These are phyloP conservation scores for Colletotrichum lentis DNA, from an alignment of 2,329 filamentous ascomycete genomes.

Conservation along the genomic window DNA sequence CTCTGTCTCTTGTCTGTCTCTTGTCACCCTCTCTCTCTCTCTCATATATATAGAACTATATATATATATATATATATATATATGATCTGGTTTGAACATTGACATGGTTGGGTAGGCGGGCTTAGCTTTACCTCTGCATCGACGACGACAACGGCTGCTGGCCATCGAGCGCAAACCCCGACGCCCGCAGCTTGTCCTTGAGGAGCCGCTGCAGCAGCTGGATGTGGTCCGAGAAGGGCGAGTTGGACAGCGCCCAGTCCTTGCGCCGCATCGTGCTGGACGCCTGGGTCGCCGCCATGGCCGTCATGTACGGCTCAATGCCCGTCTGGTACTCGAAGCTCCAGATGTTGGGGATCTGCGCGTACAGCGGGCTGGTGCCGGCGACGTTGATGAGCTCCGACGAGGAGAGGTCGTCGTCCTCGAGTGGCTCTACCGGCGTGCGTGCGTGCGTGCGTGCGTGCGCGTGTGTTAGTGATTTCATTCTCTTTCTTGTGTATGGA, in stretches of 20 bases:
- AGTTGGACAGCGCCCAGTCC: conserved; percentile 43
- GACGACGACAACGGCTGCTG: neutral
- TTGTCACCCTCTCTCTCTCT: too few species aligned
- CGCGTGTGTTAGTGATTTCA: neutral
- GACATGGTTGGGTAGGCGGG: too few species aligned
- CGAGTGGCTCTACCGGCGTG: neutral
- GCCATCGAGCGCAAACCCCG: conserved; percentile 20
- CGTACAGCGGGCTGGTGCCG: conserved; percentile 37
- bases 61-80: too few species aligned
- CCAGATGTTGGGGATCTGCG: conserved; percentile 46
- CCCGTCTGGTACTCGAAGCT: conserved; percentile 46
- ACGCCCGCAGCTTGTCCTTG: conserved; percentile 40
- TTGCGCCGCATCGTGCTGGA: conserved; percentile 41
- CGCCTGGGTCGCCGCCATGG: conserved; percentile 41
- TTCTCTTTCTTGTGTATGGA: too few species aligned
- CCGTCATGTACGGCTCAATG: conserved; percentile 42
- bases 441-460: too few species aligned
- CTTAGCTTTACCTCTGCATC: conserved; percentile 27
- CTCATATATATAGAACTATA: too few species aligned
- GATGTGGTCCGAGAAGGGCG: conserved; percentile 47
- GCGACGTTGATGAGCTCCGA: conserved; percentile 26
- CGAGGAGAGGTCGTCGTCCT: neutral
- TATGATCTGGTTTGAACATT: too few species aligned
- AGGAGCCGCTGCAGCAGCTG: conserved; percentile 42
- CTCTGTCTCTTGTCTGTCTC: too few species aligned